phyloP scores from a whole-genome alignment of 2,329 filamentous ascomycete species.

The Tolypocladium tropicale region DNA sequence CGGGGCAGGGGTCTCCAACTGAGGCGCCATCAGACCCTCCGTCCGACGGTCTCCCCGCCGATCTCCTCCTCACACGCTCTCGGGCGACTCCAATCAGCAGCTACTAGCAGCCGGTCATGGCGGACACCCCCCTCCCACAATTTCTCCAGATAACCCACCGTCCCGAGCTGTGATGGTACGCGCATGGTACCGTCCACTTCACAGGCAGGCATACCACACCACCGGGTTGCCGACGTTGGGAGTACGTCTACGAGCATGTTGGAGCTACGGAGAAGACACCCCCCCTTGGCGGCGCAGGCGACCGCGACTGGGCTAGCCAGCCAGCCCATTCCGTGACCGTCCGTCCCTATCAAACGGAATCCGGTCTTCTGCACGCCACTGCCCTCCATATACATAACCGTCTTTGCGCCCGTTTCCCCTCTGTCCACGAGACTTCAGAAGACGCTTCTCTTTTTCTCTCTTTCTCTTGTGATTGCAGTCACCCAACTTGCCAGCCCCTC shows the following conservation, averaged over 20 bases:
- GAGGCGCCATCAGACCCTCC: neutral
- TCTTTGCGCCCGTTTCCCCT: constrained; percentile 8
- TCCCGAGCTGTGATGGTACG: constrained; percentile 3
- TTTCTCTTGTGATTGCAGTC: neutral
- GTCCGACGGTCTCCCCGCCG: constrained; percentile 1
- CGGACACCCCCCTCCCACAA: constrained; percentile 1
- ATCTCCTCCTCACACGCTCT: constrained; percentile 1
- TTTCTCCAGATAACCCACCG: constrained; percentile 6
- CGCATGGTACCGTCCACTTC: constrained; percentile 2
- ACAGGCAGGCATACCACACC: constrained; percentile 8
- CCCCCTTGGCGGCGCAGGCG: constrained; percentile 3
- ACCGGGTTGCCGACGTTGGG: constrained; percentile 4
- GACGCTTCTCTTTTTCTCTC: neutral
- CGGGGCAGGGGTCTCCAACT: neutral
- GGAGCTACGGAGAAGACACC: constrained; percentile 1
- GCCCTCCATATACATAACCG: constrained; percentile 13
- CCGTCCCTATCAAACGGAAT: constrained; percentile 3
- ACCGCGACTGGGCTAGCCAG: neutral
- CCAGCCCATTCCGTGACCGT: neutral
- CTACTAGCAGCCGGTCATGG: neutral
- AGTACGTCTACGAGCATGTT: neutral
- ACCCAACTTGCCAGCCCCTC: neutral
- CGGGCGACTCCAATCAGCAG: neutral
- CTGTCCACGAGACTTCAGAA: constrained; percentile 3
- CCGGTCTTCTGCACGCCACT: constrained; percentile 1